Conservation (phyloP, 2,329 filamentous ascomycete genomes). For the Coleophoma crateriformis region DNA sequence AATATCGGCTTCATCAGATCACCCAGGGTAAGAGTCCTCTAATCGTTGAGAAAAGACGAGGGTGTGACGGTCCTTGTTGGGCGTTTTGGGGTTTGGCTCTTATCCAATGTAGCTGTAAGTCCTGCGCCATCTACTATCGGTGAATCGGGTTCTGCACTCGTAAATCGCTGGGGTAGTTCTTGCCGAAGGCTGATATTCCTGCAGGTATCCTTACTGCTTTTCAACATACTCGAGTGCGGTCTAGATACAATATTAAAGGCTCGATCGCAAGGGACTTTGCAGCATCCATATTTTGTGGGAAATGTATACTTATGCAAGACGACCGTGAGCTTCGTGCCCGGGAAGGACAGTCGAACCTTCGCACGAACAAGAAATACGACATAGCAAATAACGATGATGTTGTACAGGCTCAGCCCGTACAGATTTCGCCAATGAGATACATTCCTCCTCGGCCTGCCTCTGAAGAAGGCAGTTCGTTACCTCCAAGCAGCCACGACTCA, state of each 20-base stretch:
- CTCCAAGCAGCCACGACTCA: neutral
- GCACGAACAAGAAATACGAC: constrained; percentile 4
- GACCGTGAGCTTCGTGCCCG: constrained; percentile 37
- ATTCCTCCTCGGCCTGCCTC: neutral
- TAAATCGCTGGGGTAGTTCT: too few relatives aligned
- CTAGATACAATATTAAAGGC: constrained; percentile 36
- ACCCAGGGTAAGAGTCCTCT: constrained; percentile 31
- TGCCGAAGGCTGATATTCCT: neutral
- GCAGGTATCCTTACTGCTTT: neutral
- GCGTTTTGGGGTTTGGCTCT: constrained; percentile 21
- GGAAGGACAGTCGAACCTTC: constrained; percentile 25
- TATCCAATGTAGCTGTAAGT: neutral
- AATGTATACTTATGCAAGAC: constrained; percentile 35
- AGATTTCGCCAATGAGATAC: constrained; percentile 16
- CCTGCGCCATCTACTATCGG: neutral
- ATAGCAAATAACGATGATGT: neutral
- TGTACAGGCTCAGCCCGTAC: constrained; percentile 5
- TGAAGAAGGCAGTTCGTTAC: neutral
- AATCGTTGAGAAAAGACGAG: constrained; percentile 29
- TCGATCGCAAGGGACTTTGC: constrained; percentile 27
- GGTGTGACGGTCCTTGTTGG: constrained; percentile 33
- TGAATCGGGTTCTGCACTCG: too few relatives aligned
- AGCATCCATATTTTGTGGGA: constrained; percentile 31
- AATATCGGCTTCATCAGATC: constrained; percentile 33
- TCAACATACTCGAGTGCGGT: constrained; percentile 29